These are phyloP conservation scores for Epichloe coenophiala DNA, from an alignment of 2,329 filamentous ascomycete species.

Conservation along the genomic window DNA sequence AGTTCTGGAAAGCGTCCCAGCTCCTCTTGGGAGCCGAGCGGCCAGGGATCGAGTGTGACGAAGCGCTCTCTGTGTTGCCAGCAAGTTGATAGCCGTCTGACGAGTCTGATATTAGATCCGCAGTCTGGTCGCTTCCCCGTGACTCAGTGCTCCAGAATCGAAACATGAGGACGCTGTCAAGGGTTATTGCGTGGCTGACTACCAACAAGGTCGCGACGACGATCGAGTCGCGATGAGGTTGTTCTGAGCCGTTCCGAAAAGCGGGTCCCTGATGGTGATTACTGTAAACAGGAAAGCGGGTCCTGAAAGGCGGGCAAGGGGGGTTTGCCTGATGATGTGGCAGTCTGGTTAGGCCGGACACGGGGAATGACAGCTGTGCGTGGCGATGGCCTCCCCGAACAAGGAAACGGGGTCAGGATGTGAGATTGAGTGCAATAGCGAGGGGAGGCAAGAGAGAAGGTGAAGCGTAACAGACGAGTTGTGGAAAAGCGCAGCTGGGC, in stretches of 20 bases:
- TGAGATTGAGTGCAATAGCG: neutral
- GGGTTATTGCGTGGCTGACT: constrained; percentile 9
- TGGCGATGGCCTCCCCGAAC: constrained; percentile 2
- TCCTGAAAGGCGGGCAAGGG: constrained; percentile 10
- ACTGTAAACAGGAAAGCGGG: constrained; percentile 19
- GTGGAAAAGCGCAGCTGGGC: constrained; percentile 5
- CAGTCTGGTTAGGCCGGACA: constrained; percentile 11
- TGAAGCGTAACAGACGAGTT: constrained; percentile 4
- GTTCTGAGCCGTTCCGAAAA: neutral
- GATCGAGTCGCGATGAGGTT: constrained; percentile 7
- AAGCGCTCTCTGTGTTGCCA: neutral
- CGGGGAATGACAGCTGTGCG: neutral
- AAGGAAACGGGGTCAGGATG: neutral
- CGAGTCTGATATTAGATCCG: constrained; percentile 14
- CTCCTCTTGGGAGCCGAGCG: constrained; percentile 25
- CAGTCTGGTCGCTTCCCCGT: constrained; percentile 40
- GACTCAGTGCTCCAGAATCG: constrained; percentile 46
- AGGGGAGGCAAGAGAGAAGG: constrained; percentile 4
- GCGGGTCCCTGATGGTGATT: constrained; percentile 10
- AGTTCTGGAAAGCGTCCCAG: constrained; percentile 18
- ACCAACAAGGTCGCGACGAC: neutral
- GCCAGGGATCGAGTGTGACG: neutral
- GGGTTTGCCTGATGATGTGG: constrained; percentile 6
- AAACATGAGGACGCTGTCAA: constrained; percentile 40
- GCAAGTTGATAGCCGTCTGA: constrained; percentile 19